Base-by-base conservation (phyloP, 2,329 filamentous ascomycete genomes). In the Colletotrichum liaoningense region DNA sequence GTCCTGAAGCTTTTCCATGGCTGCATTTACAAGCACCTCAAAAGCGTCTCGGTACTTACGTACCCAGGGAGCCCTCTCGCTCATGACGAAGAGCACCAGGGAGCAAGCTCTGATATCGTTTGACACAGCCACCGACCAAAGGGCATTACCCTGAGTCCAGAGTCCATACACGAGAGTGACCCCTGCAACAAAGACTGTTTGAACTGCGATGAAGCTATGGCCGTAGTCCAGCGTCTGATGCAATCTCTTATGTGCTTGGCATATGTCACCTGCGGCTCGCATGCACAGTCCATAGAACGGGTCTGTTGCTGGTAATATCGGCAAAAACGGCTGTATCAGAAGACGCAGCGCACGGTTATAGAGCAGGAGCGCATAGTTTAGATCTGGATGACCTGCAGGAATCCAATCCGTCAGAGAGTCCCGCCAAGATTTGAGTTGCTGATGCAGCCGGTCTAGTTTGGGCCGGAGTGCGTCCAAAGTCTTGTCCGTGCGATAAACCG, bases 321-420 rank as follows among this genome's bases (percentile, higher is more conserved):
- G 83, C 1, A 88, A 78, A 67, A 88, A 88, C 2, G 86, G 87
- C 64, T 88, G 87, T 22, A 88, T 82, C 1, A 89, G 79, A 16
- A 88, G 80, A n/a, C 86, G 82, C 1, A 88, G 79, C 6, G 86
- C 84, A 22, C 86, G 83, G 75, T 88, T 83, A 74, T 87, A 88
- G 74, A 88, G 85, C 12, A 88, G 80, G 75, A 87, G 82, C 1
- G 85, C 82, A 67, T 88, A 87, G 74, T 87, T 85, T 7, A 84
- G 78, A 67, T 86, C 84, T 81, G 83, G 35, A 78, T 86, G 86
- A 3, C 87, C 86, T 3, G 84, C 85, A 2, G 87, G 83, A 3
- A 88, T 81, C 52, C 86, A 90, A 4, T 89, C 86, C 24, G 91
- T 79, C 9, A 87, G 86, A 1, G 90, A 91, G 22, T 89, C 88